Conservation (phyloP, 2,329 filamentous ascomycete genomes). For the Trichophyton schoenleinii region DNA sequence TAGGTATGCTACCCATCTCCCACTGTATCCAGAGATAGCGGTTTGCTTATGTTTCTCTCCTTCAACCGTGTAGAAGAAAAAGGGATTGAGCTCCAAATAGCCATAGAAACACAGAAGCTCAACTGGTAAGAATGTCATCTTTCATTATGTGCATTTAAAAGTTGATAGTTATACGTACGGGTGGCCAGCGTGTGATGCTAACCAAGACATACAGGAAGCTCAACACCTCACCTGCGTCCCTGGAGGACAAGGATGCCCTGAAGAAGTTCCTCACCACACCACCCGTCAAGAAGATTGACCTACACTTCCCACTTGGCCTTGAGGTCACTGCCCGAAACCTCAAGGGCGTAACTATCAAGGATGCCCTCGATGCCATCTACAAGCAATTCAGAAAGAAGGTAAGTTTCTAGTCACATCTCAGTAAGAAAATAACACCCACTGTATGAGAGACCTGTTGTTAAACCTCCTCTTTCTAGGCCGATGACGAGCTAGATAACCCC, state of each 20-base stretch:
- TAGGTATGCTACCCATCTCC: slow-evolving; percentile 47
- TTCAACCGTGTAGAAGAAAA: slow-evolving; percentile 51
- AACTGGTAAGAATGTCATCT: slow-evolving; percentile 56
- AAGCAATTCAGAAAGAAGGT: slow-evolving; percentile 97
- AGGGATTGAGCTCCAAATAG: slow-evolving; percentile 57
- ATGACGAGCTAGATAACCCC: slow-evolving; percentile 79
- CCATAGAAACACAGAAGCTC: slow-evolving; percentile 71
- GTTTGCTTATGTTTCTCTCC: background rate
- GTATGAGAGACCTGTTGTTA: background rate
- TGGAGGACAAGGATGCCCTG: slow-evolving; percentile 76
- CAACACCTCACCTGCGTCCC: slow-evolving; percentile 64
- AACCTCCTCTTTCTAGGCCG: slow-evolving; percentile 45
- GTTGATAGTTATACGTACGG: no score
- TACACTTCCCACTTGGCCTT: slow-evolving; percentile 78
- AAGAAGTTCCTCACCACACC: slow-evolving; percentile 70
- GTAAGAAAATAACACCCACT: no score
- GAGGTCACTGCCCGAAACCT: slow-evolving; percentile 82
- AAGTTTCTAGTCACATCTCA: slow-evolving; percentile 23
- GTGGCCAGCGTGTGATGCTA: background rate
- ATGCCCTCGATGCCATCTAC: slow-evolving; percentile 87
- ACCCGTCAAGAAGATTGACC: slow-evolving; percentile 84
- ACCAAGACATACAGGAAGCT: slow-evolving; percentile 57
- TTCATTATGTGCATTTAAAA: background rate
- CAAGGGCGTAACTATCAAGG: slow-evolving; percentile 94
- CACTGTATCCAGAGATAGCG: background rate